phyloP scores from a whole-genome alignment of 345 rosid species.

The Mercurialis annua region DNA sequence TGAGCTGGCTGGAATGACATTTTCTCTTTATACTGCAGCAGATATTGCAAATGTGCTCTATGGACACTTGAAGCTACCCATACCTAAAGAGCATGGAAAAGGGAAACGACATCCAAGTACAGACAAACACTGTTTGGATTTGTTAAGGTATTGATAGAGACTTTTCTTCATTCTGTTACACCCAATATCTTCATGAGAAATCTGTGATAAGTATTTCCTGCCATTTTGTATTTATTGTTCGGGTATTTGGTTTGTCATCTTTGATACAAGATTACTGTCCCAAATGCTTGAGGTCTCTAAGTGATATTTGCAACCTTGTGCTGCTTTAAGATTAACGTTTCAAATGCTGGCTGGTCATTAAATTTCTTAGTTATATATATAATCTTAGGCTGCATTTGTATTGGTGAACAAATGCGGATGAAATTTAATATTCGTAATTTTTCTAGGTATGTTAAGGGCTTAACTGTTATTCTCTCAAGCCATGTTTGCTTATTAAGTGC shows the following conservation, averaged over 20 bases:
- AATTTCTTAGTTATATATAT: background rate
- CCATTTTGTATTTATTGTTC: background rate
- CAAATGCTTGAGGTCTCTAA: background rate
- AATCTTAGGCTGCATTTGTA: slow-evolving; percentile 1
- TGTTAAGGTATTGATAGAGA: slow-evolving; percentile 53
- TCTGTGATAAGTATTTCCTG: background rate
- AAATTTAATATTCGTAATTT: background rate
- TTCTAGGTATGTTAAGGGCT: background rate
- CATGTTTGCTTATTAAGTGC: background rate
- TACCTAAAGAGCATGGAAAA: slow-evolving; percentile 53
- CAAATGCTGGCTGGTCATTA: too few species aligned
- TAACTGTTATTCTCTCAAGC: background rate
- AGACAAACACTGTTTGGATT: slow-evolving; percentile 80
- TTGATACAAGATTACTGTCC: background rate
- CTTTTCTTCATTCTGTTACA: background rate
- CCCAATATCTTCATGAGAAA: background rate
- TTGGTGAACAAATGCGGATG: background rate
- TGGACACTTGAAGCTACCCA: slow-evolving; percentile 73
- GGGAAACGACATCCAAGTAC: slow-evolving; percentile 93
- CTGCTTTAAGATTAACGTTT: too few species aligned
- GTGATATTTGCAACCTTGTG: background rate
- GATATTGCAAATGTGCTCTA: slow-evolving; percentile 89
- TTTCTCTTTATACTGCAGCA: slow-evolving; percentile 75
- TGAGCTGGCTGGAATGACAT: slow-evolving; percentile 74
- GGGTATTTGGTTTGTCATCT: background rate